phyloP scores from a whole-genome alignment of 2,329 filamentous ascomycete species.

The Raffaelea ambrosiae region DNA sequence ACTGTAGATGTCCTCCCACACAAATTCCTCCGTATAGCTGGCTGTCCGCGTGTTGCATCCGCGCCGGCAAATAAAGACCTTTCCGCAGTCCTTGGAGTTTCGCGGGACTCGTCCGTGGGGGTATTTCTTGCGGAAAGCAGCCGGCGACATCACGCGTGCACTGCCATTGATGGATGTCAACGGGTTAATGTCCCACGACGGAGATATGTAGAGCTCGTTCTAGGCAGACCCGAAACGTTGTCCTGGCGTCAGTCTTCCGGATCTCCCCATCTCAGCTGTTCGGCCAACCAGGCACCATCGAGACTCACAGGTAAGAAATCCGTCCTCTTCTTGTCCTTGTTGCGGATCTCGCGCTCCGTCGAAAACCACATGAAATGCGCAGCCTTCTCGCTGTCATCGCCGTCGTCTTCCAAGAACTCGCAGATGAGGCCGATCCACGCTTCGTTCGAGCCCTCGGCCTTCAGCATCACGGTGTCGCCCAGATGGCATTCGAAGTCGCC shows the following conservation, averaged over 20 bases:
- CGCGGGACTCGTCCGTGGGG: constrained; percentile 69
- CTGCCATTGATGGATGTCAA: constrained; percentile 85
- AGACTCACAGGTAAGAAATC: constrained; percentile 65
- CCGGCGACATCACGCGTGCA: constrained; percentile 67
- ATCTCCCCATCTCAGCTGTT: background rate
- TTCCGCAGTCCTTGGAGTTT: constrained; percentile 66
- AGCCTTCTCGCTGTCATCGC: constrained; percentile 63
- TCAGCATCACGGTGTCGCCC: constrained; percentile 79
- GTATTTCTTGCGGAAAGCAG: constrained; percentile 57
- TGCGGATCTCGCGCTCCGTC: constrained; percentile 80
- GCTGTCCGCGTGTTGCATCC: constrained; percentile 84
- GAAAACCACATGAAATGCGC: constrained; percentile 96
- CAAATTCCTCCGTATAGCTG: constrained; percentile 85
- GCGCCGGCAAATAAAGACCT: constrained; percentile 81
- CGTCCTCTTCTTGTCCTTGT: constrained; percentile 68
- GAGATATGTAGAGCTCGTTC: constrained; percentile 89
- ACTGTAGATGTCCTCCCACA: constrained; percentile 78
- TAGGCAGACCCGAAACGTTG: constrained; percentile 28
- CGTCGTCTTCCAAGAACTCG: constrained; percentile 65
- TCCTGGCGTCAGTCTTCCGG: background rate
- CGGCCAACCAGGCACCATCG: no score
- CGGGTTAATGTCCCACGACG: constrained; percentile 79
- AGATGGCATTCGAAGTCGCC: constrained; percentile 71
- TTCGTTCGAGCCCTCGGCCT: constrained; percentile 77
- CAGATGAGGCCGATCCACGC: constrained; percentile 89